Base-by-base conservation (phyloP, 1,284 basidiomycete genomes). In the Wallemia hederae region DNA sequence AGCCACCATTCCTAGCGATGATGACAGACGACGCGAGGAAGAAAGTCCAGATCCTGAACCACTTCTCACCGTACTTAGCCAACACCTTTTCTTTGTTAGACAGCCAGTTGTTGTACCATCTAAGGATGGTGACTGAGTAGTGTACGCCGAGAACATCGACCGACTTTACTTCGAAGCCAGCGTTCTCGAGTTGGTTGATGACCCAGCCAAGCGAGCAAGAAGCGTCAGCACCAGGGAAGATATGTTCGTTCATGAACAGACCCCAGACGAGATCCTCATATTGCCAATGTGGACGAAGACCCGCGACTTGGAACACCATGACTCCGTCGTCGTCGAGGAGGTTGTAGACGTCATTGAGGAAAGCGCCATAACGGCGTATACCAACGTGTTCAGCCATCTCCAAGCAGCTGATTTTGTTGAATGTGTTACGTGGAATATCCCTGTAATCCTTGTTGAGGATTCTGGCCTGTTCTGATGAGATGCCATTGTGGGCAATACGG, bases 361-460 rank as follows among this genome's bases (percentile, higher is more conserved):
- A 99, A 55, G 81, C 72, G 58, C 78, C 78, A 72, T 99, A 99
- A 63, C 89, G 84, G 66, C 88, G 81, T 69, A 99, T 82, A 62
- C 92, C 92, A 64, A 99, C 94, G 68, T 96, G 90, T 80, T 99
- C 94, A 33, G 92, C 92, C 92, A 98, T 98, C 73, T 99, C 92
- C 66, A 99, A 78, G 66, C 82, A 83, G 60, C 92, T 87, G 64
- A 99, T 98, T 76, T 98, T 98, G 70, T 80, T 84, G 71, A 84
- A 99, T 62, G 80, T 79, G 26, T 80, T 78, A 58, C 79, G 78
- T 34, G 89, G 89, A 65, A 96, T 85, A 63, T 97, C 88, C 34
- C 92, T 80, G 73, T 87, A 96, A 72, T 99, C 94, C 70, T 81
- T 81, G 77, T 92, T 96, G 60, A 97, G 74, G 65, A 97, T 89